Base-by-base conservation (phyloP, 2,329 filamentous ascomycete species). In the Ophiostoma australiae region DNA sequence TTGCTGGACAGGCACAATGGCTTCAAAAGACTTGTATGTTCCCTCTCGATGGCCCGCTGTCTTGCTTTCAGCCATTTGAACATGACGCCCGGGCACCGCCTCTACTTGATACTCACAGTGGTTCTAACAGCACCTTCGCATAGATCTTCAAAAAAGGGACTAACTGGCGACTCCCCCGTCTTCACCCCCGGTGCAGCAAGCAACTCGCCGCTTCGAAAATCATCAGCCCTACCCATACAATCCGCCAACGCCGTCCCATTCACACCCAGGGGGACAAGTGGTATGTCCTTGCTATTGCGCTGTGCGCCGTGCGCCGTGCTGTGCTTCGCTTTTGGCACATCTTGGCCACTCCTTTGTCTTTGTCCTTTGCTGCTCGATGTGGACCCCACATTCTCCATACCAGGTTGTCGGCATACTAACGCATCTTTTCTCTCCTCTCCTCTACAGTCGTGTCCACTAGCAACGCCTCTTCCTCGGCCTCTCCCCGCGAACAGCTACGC, bases 161-260 rank as follows among this genome's bases (percentile, higher is more conserved):
- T 99, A 75, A 99, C 97, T 80, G 95, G 97, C 77, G 95, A 98
- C 77, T 98, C 95, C 10, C 94, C 95, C 15, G 92, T 94, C 67
- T 99, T 99, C 79, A 97, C 93, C 0, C 94, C 94, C 6, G 83
- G 87, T 17, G 82, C 79, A 72, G 76, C 84, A 63, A 77, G 66
- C 66, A 67, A 74, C 17, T 72, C 74, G 4, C 72, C 73, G 15
- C 70, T 74, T 17, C 71, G 69, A 31, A 93, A 93, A 80, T 91
- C 91, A 76, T 86, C 90, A 11, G 90, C 90, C 10, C 93, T 98
- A 74, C 95, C 94, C 8, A 92, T 93, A 1, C 93, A 96, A 80
- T 91, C 92, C 70, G 94, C 91, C n/a, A 95, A 87, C 78, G 95
- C 94, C 31, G 91, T 93, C 27, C 89, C 92, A 4, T 96, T 96